Evolutionary conservation across 495 filamentous ascomycete genomes (phyloP).

Genomic region (Staphylotrichum longicolle): DNA sequence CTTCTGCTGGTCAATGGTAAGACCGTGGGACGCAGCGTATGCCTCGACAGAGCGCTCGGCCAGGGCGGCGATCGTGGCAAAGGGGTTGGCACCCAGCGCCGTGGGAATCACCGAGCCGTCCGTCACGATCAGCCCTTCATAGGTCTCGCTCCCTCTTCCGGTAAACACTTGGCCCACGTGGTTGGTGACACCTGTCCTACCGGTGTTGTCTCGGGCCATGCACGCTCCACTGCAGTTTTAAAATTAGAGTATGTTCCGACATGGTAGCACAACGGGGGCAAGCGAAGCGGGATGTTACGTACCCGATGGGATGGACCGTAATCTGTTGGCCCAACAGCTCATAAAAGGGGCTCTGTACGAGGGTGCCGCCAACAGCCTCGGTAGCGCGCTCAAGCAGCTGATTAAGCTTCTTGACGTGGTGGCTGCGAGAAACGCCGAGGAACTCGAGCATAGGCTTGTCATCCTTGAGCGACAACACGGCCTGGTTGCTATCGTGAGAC

Average conservation of each 20-base stretch:
- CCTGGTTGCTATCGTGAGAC: constrained; percentile 68
- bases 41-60: constrained; percentile 60
- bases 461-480: constrained; percentile 55
- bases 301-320: constrained; percentile 68
- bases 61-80: constrained; percentile 67
- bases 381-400: constrained; percentile 52
- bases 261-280: constrained; percentile 6
- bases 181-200: constrained; percentile 59
- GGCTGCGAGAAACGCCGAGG: constrained; percentile 53
- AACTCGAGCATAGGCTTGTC: constrained; percentile 61
- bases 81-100: constrained; percentile 65
- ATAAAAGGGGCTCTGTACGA: constrained; percentile 57
- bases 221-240: constrained; percentile 49
- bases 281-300: constrained; percentile 16
- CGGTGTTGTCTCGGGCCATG: constrained; percentile 60
- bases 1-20: constrained; percentile 49
- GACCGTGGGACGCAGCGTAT: constrained; percentile 40
- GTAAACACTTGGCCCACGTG: constrained; percentile 60
- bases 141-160: constrained; percentile 48
- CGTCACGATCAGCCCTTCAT: constrained; percentile 59
- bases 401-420: constrained; percentile 55
- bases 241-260: constrained; percentile 23
- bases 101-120: constrained; percentile 64
- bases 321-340: constrained; percentile 54
- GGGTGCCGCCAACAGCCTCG: constrained; percentile 55